phyloP scores from a whole-genome alignment of 139 green algal genomes.

The Tetradesmus lagerheimii region DNA sequence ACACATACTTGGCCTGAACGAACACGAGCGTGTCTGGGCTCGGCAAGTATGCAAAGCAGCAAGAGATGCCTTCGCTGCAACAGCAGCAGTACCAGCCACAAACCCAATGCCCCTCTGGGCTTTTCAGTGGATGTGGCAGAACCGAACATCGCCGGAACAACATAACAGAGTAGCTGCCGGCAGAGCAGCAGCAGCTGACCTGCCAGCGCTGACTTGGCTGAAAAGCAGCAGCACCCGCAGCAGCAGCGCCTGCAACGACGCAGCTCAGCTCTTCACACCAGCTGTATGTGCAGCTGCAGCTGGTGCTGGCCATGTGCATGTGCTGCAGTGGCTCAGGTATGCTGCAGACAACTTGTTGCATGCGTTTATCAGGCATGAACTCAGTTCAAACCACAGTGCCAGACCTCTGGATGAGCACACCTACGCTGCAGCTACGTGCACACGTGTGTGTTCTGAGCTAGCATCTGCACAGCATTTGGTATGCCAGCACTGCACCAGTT shows the following conservation, averaged over 20 bases:
- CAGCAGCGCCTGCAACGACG: neutral
- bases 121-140: constrained; percentile 1
- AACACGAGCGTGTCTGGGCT: neutral
- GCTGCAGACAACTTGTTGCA: neutral
- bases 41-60: neutral
- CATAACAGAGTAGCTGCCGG: neutral
- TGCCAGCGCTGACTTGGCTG: neutral
- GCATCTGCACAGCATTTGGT: too few species aligned
- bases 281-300: neutral
- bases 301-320: neutral
- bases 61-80: neutral
- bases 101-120: neutral
- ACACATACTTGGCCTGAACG: neutral
- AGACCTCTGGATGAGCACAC: too few species aligned
- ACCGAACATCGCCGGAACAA: neutral
- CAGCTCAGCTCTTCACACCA: neutral
- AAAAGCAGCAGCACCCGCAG: neutral
- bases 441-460: too few species aligned
- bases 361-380: too few species aligned
- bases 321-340: neutral
- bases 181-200: neutral
- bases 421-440: too few species aligned
- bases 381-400: too few species aligned
- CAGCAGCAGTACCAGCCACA: neutral
- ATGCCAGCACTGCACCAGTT: too few species aligned